Base-by-base conservation (phyloP, 2,329 filamentous ascomycete genomes). In the Phialemoniopsis sp. region DNA sequence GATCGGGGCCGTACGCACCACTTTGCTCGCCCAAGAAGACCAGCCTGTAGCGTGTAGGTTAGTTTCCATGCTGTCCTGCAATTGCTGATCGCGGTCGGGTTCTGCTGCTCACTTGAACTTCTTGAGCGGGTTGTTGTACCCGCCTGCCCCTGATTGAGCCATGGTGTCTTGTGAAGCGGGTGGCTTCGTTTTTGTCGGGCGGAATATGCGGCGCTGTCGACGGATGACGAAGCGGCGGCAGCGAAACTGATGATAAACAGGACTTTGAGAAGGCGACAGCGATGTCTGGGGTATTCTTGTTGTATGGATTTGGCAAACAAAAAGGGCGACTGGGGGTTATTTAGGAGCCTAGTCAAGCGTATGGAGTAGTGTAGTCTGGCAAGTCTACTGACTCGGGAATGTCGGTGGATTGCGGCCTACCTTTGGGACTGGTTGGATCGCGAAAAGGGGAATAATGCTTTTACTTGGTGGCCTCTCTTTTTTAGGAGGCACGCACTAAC, bases 101-200 rank as follows among this genome's bases (percentile, higher is more conserved):
- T 7, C 36, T 26, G 6, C 21, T 26, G 21, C 21, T 43, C 75
- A 96, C 90, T 98, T 98, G 85, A 97, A 98, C 70, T 98, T 98
- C 87, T 98, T 98, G 71, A 98, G 76, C 58, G 93, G 93, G 76
- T 97, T 97, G 66, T 94, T 96, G 77, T 97, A 98, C 66, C 86
- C 87, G 59, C 82, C 83, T 46, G 72, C 66, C 56, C 63, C 67
- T 55, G 81, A 72, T 69, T 89, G 82, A 66, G 90, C 87, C 90
- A 95, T 95, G 62, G 62, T 79, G 66, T 26, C 21, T 10, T 6
- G 59, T 55, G 46, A n/a, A n/a, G n/a, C n/a, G n/a, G n/a, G n/a
- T n/a, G 48, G 36, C 14, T 10, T 26, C 40, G 29, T 41, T 41
- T 43, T 43, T 40, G 37, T 42, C 44, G 44, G 40, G 45, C 46